A percentile compares a stretch with the other conserved stretches of the same genome.
phyloP scores from a whole-genome alignment of 2,329 filamentous ascomycete species.

The Fusarium continuum region DNA sequence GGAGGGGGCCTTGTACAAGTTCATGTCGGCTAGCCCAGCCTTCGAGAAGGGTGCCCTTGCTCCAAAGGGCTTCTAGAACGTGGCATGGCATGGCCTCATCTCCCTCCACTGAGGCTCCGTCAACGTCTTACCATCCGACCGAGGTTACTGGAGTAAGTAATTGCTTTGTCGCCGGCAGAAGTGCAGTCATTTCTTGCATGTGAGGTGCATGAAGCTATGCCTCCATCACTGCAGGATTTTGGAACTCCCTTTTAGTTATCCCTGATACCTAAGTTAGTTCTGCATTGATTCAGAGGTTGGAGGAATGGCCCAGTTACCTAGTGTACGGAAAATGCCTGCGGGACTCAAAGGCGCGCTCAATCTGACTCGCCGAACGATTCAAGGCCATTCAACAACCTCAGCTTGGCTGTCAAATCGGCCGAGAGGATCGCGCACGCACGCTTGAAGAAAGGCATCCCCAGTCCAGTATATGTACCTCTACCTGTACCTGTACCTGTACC shows the following conservation, averaged over 20 bases:
- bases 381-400: conserved; percentile 24
- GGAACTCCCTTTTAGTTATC: not conserved
- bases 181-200: conserved; percentile 37
- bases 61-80: conserved; percentile 40
- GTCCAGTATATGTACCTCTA: conserved; percentile 1
- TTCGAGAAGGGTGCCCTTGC: conserved; percentile 7
- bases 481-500: conserved; percentile 8
- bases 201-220: conserved; percentile 22
- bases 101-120: conserved; percentile 23
- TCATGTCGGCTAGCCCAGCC: conserved; percentile 5
- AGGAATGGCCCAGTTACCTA: conserved; percentile 8
- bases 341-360: conserved; percentile 42
- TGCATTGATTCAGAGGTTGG: not conserved
- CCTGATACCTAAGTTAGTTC: not conserved
- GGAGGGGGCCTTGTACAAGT: not conserved
- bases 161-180: conserved; percentile 7
- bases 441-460: conserved; percentile 9
- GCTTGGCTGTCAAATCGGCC: conserved; percentile 32
- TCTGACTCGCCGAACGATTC: conserved; percentile 39
- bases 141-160: conserved; percentile 5
- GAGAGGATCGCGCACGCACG: conserved; percentile 31
- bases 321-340: conserved; percentile 17
- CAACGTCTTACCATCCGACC: conserved; percentile 4
- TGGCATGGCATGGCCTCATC: conserved; percentile 37
- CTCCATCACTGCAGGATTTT: not conserved